Base-by-base conservation (phyloP, 2,329 filamentous ascomycete genomes). In the Xylariales sp. region DNA sequence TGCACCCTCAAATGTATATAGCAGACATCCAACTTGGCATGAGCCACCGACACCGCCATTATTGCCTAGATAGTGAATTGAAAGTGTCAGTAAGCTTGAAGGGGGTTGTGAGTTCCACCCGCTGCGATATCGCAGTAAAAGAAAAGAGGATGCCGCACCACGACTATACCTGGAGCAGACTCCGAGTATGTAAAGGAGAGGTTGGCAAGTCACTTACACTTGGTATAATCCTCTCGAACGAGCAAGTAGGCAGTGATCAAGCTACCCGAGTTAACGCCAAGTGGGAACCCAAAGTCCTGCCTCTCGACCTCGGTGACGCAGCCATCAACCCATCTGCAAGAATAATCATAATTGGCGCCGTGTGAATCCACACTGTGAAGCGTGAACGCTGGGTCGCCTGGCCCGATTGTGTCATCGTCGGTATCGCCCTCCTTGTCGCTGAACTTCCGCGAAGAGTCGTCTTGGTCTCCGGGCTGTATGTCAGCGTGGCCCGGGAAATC, bases 211-310 rank as follows among this genome's bases (percentile, higher is more conserved):
- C 28, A 71, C 69, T 71, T 50, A 72, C 70, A 74, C 45, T 71
- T 73, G n/a, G 71, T 72, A 65, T 69, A 74, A 30, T 70, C 59
- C 61, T 73, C 71, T 28, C 72, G 56, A 1, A 73, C 61, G 8
- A 72, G 63, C 55, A 71, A 46, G 61, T 72, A 73, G 9, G 70
- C 68, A 1, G 73, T 74, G 50, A 73, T 64, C 5, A 41, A n/a
- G 39, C 68, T 69, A 1, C 54, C 56, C 30, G 50, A 58, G 23
- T 23, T 23, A 23, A 23, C 23, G 16, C 70, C 72, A 4, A 72
- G 61, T 12, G 73, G 73, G 59, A 70, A 70, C 4, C 65, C 46
- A 41, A 72, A 73, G 55, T 65, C 56, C 55, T 72, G 68, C 57
- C 48, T 67, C 12, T 58, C 59, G 14, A 65, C 56, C 5, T 12